A percentile compares a stretch with the other conserved stretches of the same genome.
phyloP scores from a whole-genome alignment of 1,139 yeast genomes.

The Candida smagusa region DNA sequence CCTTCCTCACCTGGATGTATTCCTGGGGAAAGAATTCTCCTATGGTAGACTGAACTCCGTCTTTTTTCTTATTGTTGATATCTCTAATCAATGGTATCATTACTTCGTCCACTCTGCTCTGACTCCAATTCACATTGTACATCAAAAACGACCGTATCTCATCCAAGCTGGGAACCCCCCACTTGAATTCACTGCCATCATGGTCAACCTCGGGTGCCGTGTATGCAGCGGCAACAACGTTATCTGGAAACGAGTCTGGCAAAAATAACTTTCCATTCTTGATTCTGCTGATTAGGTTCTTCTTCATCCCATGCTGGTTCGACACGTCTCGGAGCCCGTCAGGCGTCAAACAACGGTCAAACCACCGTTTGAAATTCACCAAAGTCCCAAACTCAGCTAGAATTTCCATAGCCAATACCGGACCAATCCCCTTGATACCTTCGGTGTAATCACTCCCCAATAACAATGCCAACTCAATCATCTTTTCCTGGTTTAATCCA shows the following conservation, averaged over 20 bases:
- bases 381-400: slow-evolving; percentile 73
- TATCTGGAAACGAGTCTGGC: slow-evolving; percentile 68
- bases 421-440: slow-evolving; percentile 89
- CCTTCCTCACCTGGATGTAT: slow-evolving; percentile 41
- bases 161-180: slow-evolving; percentile 91
- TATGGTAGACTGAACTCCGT: slow-evolving; percentile 54
- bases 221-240: slow-evolving; percentile 70
- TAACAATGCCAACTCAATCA: slow-evolving; percentile 77
- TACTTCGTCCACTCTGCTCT: slow-evolving; percentile 74
- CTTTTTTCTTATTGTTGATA: slow-evolving; percentile 58
- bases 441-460: slow-evolving; percentile 94
- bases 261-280: slow-evolving; percentile 60
- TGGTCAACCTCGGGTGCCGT: slow-evolving; percentile 76
- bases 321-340: slow-evolving; percentile 12
- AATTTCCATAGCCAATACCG: slow-evolving; percentile 90
- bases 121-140: slow-evolving; percentile 79
- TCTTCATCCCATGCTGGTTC: slow-evolving; percentile 30
- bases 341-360: slow-evolving; percentile 26
- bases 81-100: slow-evolving; percentile 85
- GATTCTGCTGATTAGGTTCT: slow-evolving; percentile 54
- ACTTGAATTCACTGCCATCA: slow-evolving; percentile 71
- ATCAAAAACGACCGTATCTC: slow-evolving; percentile 67
- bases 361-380: slow-evolving; percentile 37
- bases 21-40: slow-evolving; percentile 60
- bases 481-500: slow-evolving; percentile 58